Base-by-base conservation (phyloP, 106 monocot genomes). In the Dioscorea zingiberensis region DNA sequence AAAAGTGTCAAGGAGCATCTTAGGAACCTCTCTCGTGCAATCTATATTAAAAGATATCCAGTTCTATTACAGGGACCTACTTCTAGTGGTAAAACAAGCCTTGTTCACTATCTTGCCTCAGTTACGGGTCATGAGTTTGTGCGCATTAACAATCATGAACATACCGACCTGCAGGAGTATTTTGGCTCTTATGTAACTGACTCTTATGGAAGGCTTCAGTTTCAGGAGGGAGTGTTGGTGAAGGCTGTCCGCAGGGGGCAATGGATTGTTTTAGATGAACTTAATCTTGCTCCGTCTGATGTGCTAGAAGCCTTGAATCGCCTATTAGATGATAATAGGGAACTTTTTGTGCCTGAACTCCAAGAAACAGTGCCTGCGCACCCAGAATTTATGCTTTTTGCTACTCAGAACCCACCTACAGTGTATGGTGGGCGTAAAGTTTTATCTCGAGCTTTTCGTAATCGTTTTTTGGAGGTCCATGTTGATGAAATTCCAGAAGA, bases 1-100 rank as follows among this genome's bases (percentile, higher is more conserved):
- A 45, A 13, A 62, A 97, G 92, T 80, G 97, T 97, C 24, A 78
- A 71, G 14, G 73, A 72, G 24, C 85, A 97, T 72, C 77, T 97
- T 24, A 81, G 60, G 53, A 92, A 89, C 71, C 80, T 97, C 69
- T 85, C 88, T n/a, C 83, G 97, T 68, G 97, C 97, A 25, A 78
- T 97, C 29, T 88, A 62, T 73, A 88, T 92, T 55, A 97, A 86
- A 71, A 86, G 68, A 71, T 97, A 97, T 29, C 97, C 97, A 19
- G 97, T 97, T 57, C 77, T 97, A 13, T 68, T 97, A 29, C 97
- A 97, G 76, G 97, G 97, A n/a, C 97, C 97, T 23, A 97, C 97
- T 49, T 97, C 97, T 27, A 97, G 97, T 80, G 97, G 97, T n/a
- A 97, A 97, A 56, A 97, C 97, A 59, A 97, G 97, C 64, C 85